Conservation (phyloP, 352 stramenopile species). For the Phytophthora crassamura region DNA sequence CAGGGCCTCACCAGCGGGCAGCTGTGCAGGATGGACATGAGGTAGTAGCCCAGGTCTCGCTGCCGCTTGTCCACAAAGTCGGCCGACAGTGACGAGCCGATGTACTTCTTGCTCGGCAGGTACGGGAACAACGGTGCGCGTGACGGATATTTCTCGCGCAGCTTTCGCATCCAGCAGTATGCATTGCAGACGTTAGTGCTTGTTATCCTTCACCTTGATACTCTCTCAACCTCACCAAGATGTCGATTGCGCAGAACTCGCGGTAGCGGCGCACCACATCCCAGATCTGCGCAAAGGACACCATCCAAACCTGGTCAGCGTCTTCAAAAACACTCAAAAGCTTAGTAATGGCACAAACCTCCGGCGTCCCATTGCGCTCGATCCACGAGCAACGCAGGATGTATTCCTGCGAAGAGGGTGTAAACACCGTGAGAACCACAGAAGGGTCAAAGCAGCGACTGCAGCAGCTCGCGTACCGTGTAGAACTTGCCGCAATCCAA, state of each 20-base stretch:
- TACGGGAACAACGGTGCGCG: conserved; percentile 74
- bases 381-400: conserved; percentile 84
- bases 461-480: conserved; percentile 49
- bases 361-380: conserved; percentile 49
- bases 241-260: conserved; percentile 88
- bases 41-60: conserved; percentile 87
- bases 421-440: too few relatives aligned
- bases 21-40: conserved; percentile 86
- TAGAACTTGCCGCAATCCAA: conserved; percentile 89
- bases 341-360: conserved; percentile 50
- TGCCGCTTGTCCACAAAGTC: conserved; percentile 90
- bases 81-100: conserved; percentile 82
- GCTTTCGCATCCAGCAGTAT: conserved; percentile 40
- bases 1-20: conserved; percentile 70
- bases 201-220: background rate
- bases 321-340: background rate
- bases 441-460: background rate
- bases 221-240: conserved; percentile 78
- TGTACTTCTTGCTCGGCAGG: conserved; percentile 89
- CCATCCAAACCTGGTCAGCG: conserved; percentile 1
- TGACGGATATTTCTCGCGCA: conserved; percentile 87
- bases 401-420: conserved; percentile 66
- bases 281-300: conserved; percentile 73
- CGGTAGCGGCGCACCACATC: conserved; percentile 84
- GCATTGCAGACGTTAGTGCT: conserved; percentile 8